Evolutionary conservation across 2,329 filamentous ascomycete species (phyloP).

Genomic region (Calycina herbarum): DNA sequence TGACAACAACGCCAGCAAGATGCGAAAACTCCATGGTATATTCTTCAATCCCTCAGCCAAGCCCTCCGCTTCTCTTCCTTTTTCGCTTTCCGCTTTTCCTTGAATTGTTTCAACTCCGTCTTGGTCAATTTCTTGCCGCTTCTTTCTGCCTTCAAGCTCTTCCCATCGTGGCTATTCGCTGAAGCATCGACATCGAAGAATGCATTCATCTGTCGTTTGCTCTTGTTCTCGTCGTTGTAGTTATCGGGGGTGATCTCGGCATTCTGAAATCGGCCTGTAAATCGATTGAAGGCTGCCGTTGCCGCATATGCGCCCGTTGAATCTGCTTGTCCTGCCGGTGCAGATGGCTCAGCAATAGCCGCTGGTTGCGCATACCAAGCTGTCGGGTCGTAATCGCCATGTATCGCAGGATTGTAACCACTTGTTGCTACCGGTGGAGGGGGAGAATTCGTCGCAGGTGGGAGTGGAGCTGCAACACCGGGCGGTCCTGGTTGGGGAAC

Average conservation of each 20-base stretch:
- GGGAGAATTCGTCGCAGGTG: conserved; percentile 31
- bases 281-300: conserved; percentile 83
- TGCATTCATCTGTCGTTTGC: conserved; percentile 82
- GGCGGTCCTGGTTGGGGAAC: conserved; percentile 29
- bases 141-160: conserved; percentile 88
- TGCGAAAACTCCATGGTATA: conserved; percentile 10
- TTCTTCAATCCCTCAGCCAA: conserved; percentile 77
- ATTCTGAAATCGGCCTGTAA: conserved; percentile 80
- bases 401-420: conserved; percentile 94
- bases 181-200: conserved; percentile 96
- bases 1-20: conserved; percentile 13
- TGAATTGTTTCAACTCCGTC: conserved; percentile 85
- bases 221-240: conserved; percentile 86
- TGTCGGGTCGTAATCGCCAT: conserved; percentile 93
- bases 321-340: conserved; percentile 39
- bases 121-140: conserved; percentile 81
- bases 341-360: conserved; percentile 40
- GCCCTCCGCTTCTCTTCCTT: conserved; percentile 94
- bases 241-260: conserved; percentile 67
- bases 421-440: conserved; percentile 50
- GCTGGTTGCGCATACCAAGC: conserved; percentile 82
- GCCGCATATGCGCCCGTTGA: conserved; percentile 59
- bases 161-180: conserved; percentile 85
- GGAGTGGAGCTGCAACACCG: conserved; percentile 36
- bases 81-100: conserved; percentile 81